phyloP scores from a whole-genome alignment of 768 basidiomycete species.

The Pleurotus eryngii region DNA sequence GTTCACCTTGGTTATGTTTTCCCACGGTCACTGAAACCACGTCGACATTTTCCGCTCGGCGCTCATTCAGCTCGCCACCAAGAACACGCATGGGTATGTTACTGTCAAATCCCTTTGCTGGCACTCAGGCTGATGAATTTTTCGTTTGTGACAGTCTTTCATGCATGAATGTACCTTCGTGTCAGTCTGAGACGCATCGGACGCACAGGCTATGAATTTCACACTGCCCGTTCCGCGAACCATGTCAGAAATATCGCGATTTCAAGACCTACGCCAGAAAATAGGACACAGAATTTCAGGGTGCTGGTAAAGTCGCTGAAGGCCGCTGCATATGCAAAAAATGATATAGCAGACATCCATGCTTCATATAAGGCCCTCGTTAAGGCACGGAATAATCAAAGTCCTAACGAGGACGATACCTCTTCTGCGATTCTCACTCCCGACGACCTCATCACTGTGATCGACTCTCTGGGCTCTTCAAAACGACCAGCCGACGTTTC shows the following conservation, averaged over 20 bases:
- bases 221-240: conserved; percentile 11
- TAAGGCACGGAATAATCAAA: conserved; percentile 18
- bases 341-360: conserved; percentile 25
- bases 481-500: conserved; percentile 51
- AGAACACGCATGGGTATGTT: neutral
- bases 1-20: conserved; percentile 21
- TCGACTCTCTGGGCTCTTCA: conserved; percentile 48
- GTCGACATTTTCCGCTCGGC: conserved; percentile 12
- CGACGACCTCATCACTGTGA: conserved; percentile 32
- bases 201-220: conserved; percentile 19
- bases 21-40: conserved; percentile 29
- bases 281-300: conserved; percentile 2
- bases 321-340: neutral
- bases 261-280: no score
- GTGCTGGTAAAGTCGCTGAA: conserved; percentile 21
- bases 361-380: conserved; percentile 32
- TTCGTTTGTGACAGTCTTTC: conserved; percentile 16
- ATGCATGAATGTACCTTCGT: conserved; percentile 66
- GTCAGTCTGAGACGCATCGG: conserved; percentile 37
- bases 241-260: neutral
- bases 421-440: conserved; percentile 20
- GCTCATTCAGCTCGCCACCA: neutral
- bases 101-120: neutral
- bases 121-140: neutral
- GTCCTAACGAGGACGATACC: conserved; percentile 15